Base-by-base conservation (phyloP, 2,329 filamentous ascomycete genomes). In the Botrytis hyacinthi region DNA sequence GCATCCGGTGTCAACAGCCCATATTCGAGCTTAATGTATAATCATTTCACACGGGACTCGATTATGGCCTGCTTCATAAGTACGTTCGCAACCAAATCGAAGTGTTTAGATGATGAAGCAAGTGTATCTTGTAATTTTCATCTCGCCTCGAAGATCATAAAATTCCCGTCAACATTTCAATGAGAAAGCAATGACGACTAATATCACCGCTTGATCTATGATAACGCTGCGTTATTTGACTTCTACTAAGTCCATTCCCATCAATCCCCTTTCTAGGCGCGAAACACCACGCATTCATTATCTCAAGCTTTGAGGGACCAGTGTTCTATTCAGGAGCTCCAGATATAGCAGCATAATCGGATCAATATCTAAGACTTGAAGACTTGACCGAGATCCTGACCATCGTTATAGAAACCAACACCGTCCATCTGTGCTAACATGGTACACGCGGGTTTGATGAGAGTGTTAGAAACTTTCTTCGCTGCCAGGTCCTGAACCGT, bases 341-440 rank as follows among this genome's bases (percentile, higher is more conserved):
- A 20, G 35, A 9, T 32, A 57, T 57, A 7, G 37, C n/a, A 32
- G 48, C 35, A 40, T 26, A 29, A 57, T 57, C 5, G 1, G n/a
- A 6, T 42, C 18, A 51, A 44, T 57, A 4, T 32, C 35, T 71
- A 65, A 70, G 51, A 14, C n/a, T 69, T 42, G 10, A 32, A 18
- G 40, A 42, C 48, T 57, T 57, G 26, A 32, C 77, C 77, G 32
- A 42, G 26, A 42, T 44, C 48, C 29, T 57, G 26, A 22, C 77
- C 77, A 37, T 78, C 63, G 57, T 79, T 80, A n/a, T 76, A 74
- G 20, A 62, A 75, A 7, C 78, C 78, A 37, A 79, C 74, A 26
- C 77, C 78, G 66, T 79, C 78, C 72, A 79, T 77, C 26, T 74
- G 69, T 46, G 74, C 75, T 12, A 80, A 63, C 73, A 79, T 75